Evolutionary conservation across 352 stramenopile species (phyloP), one percentile per base, ranked within the genome.

Genomic region (Phytophthora crassamura): DNA sequence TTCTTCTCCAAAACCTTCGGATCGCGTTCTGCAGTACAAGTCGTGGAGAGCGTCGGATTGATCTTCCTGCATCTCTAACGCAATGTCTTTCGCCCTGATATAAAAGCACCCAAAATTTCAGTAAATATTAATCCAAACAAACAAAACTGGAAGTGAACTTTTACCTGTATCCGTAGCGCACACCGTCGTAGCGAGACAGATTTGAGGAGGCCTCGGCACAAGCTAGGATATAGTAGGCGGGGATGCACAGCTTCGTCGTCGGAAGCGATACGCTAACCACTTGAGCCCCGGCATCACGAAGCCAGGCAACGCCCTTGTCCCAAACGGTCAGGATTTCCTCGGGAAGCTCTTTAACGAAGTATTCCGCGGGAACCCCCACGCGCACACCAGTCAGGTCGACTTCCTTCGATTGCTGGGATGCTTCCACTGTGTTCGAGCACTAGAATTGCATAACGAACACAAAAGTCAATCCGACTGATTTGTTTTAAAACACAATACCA

Each of bases 201-300:
- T 99, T 99, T 1, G 97, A 99, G 32, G 94, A 98, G 10, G 98
- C 98, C 78, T 99, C 97, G 2, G 97, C 97, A 64, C 95, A 98
- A 9, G 97, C 96, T 36, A 99, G 74, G n/a, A 99, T 98, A 70
- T 99, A 99, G 71, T 99, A 99, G 2, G 97, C 89, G 34, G 97
- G 88, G 38, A 99, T 90, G 22, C 92, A 96, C 22, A 92, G 76
- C 80, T 86, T 96, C 20, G 74, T 94, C 14, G 84, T 91, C 2
- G 86, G 86, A 14, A 96, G 66, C 8, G 86, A 94, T 4, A 93
- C 70, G 36, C 72, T 82, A 36, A 94, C 80, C n/a, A 94, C 79
- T 56, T 91, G 80, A 20, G 84, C 88, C 40, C 84, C 86, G 32
- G 87, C 80, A 20, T 82, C 72, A 46, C 73, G 78, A 8, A 95